Conservation (phyloP, 805 yeast species). For the Schizosaccharomyces japonicus region DNA sequence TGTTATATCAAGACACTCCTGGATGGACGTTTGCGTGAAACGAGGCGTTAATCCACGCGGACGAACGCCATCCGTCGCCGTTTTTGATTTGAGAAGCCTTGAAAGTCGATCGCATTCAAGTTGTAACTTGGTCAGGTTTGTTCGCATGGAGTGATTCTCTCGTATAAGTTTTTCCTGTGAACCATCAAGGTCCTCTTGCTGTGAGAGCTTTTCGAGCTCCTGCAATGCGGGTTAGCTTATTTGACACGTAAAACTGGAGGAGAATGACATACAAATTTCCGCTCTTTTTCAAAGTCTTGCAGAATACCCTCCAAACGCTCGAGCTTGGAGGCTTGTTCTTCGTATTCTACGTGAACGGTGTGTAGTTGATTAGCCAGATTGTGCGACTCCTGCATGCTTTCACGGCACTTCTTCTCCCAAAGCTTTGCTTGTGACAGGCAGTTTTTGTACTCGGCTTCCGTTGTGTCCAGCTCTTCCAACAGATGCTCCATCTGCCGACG, state of each 20-base stretch:
- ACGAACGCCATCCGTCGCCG: no score
- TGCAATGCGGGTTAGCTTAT: no score
- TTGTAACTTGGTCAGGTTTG: no score
- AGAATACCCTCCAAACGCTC: not conserved
- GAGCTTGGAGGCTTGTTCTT: not conserved
- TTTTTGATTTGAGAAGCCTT: not conserved
- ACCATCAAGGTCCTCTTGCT: no score
- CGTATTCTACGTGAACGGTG: not conserved
- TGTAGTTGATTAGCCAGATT: not conserved
- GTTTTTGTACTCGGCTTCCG: not conserved
- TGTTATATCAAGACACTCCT: no score
- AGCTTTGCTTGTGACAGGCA: not conserved
- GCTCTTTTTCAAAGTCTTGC: not conserved
- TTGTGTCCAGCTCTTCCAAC: not conserved
- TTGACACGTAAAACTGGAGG: no score
- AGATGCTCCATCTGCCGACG: not conserved
- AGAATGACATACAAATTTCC: not conserved
- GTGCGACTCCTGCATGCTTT: not conserved
- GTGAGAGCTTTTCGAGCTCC: no score
- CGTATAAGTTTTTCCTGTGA: no score
- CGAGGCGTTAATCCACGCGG: no score
- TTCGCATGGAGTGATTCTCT: no score
- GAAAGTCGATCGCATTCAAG: no score
- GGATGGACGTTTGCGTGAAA: no score
- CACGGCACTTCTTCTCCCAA: conserved; percentile 3